Conservation (phyloP, 352 stramenopile species). For the Phytophthora crassamura region DNA sequence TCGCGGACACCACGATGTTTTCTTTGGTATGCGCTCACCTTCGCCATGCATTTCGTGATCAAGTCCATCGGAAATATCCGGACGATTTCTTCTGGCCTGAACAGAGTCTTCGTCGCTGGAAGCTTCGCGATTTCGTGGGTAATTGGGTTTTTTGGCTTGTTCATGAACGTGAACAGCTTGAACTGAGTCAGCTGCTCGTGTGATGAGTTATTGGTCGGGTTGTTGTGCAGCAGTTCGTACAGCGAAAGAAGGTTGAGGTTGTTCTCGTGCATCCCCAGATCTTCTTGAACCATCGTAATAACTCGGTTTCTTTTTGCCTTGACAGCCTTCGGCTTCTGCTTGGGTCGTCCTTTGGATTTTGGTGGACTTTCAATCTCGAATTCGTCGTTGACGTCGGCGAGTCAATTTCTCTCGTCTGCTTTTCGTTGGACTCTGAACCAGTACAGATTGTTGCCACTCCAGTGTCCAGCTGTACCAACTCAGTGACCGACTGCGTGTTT, state of each 20-base stretch:
- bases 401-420: too few relatives aligned
- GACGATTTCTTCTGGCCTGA: background rate
- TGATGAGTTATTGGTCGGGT: slow-evolving; percentile 1
- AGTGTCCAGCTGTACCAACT: background rate
- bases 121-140: slow-evolving; percentile 1
- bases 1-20: background rate
- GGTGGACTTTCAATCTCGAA: slow-evolving; percentile 11
- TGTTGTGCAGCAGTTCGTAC: background rate
- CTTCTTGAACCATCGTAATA: slow-evolving; percentile 10
- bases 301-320: slow-evolving; percentile 16
- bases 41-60: slow-evolving; percentile 1
- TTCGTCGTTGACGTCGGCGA: background rate
- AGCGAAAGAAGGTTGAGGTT: slow-evolving; percentile 4
- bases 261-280: slow-evolving; percentile 1
- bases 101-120: background rate
- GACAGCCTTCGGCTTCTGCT: slow-evolving; percentile 7
- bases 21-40: slow-evolving; percentile 5
- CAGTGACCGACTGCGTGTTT: too few relatives aligned
- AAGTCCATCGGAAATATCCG: slow-evolving; percentile 13
- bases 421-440: too few relatives aligned
- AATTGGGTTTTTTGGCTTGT: slow-evolving; percentile 6
- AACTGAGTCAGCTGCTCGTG: slow-evolving; percentile 6
- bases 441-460: background rate
- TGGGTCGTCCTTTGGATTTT: slow-evolving; percentile 1
- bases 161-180: background rate